Base-by-base conservation (phyloP, 352 stramenopile species). In the Phytophthora pluvialis region DNA sequence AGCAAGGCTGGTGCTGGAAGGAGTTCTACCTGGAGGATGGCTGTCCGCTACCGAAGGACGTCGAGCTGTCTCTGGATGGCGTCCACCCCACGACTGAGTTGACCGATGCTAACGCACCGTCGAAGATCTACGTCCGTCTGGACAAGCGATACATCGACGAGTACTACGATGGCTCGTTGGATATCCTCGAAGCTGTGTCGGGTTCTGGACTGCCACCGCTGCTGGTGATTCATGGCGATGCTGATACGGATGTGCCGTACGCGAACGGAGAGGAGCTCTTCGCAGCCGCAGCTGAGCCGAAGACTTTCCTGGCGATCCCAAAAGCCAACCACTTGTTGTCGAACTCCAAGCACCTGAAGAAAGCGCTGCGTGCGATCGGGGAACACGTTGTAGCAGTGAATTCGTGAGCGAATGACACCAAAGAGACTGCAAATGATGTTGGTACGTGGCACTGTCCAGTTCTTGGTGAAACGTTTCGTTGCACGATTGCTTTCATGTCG, bases 331-430 rank as follows among this genome's bases (percentile, higher is more conserved):
- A 93, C 74, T 39, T 93, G 73, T 69, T 93, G 40, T 80, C 79
- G 39, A 91, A 89, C 64, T 81, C 80, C 1, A 90, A 88, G 55
- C 85, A 91, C 46, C 64, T 91, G 26, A 93, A 93, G 67, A 83
- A 79, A 58, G 80, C 78, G 11, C 40, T 90, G 44, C 62, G 72
- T 44, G 82, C 73, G 43, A 85, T 93, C 16, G 43, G 64, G 53
- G 53, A 76, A 10, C 71, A 81, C 52, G 52, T 73, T 49, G 47
- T 42, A 35, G 61, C 36, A 7, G 38, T 18, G 33, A 13, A 57
- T 9, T 56, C 36, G 35, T 10, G 7, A 49, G 16, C 6, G 42
- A 28, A 28, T 10, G 9, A 29, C 16, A 12, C 39, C 11, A 13
- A 35, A 35, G 31, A 35, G 31, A 7, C 7, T 11, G 31, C 31